Evolutionary conservation across 1,284 basidiomycete genomes (phyloP), one percentile per base, ranked within the genome.

Genomic region (Moesziomyces sp.): DNA sequence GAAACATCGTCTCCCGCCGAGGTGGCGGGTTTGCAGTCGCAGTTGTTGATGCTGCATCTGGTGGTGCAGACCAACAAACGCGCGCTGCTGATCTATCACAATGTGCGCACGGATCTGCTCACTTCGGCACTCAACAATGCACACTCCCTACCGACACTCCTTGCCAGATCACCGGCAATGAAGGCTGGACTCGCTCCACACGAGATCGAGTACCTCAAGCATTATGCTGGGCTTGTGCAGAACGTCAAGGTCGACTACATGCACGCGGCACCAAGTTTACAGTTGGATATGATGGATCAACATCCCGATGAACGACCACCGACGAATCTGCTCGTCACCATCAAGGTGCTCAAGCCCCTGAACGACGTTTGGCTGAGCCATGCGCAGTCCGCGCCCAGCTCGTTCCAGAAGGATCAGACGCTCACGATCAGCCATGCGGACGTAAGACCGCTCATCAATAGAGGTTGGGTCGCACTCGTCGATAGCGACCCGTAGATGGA

Each of bases 21-120:
- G 26, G 84, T 85, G 38, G 80, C 79, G 59, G 84, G 78, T 48
- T 69, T 87, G 26, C 86, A 92, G 14, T 91, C 92, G 26, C 89
- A 91, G 24, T 86, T 96, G 56, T 89, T 94, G 53, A 89, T 97
- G 76, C 90, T 92, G 79, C 93, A 97, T 84, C 91, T 94, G 9
- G 89, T 92, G 26, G 91, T 95, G 67, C 87, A 90, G 47, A 89
- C 94, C 72, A 97, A 97, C 87, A 96, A 97, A 84, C 91, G 96
- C 16, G 94, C 93, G 82, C 87, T 98, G 8, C 89, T 97, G 40
- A 93, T 93, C 1, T 99, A 98, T 85, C 93, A 97, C 83, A 86
- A 89, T 30, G 91, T 93, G 83, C 89, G 96, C 33, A 85, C 93
- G 45, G 91, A 93, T 78, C 55, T 73, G 0, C 46, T 73, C 35